Evolutionary conservation across 1,284 basidiomycete genomes (phyloP).

Genomic region (Heterobasidion annosum): DNA sequence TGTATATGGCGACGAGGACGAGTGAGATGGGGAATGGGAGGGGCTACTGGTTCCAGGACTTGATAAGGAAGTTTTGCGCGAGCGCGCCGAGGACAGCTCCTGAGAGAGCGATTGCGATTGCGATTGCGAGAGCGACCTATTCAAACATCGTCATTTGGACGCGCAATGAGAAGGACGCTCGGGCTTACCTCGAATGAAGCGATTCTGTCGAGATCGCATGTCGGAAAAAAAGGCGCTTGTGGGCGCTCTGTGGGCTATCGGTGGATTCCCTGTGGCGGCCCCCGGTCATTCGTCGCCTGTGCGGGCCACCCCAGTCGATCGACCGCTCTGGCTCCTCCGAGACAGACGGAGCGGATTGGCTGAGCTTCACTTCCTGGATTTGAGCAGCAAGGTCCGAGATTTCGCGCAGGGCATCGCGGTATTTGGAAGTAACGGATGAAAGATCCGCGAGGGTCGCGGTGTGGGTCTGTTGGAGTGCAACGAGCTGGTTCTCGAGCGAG

Average conservation of each 20-base stretch:
- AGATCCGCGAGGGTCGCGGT: conserved; percentile 74
- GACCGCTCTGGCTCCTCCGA: conserved; percentile 47
- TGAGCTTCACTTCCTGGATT: conserved; percentile 69
- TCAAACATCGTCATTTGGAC: conserved; percentile 9
- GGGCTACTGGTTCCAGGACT: conserved; percentile 59
- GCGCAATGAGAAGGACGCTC: conserved; percentile 1
- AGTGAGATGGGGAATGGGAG: conserved; percentile 29
- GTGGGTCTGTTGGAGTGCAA: conserved; percentile 66
- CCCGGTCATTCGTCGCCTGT: conserved; percentile 41
- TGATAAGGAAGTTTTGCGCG: conserved; percentile 71
- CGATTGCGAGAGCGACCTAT: conserved; percentile 77
- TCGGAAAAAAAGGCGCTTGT: conserved; percentile 68
- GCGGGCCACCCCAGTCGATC: conserved; percentile 32
- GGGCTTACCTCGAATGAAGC: conserved; percentile 65
- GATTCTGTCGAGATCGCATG: conserved; percentile 79
- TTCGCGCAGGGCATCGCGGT: conserved; percentile 82
- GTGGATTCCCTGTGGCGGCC: conserved; percentile 36
- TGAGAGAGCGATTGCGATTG: conserved; percentile 91
- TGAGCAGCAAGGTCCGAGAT: conserved; percentile 82
- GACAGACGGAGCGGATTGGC: conserved; percentile 26
- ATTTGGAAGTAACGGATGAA: conserved; percentile 70
- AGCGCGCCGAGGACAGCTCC: conserved; percentile 88
- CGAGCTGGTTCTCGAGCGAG: conserved; percentile 46
- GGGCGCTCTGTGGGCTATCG: conserved; percentile 42
- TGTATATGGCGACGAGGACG: too few relatives aligned